Evolutionary conservation across 768 basidiomycete species (phyloP), one percentile per base, ranked within the genome.

Genomic region (Serendipita sp.): DNA sequence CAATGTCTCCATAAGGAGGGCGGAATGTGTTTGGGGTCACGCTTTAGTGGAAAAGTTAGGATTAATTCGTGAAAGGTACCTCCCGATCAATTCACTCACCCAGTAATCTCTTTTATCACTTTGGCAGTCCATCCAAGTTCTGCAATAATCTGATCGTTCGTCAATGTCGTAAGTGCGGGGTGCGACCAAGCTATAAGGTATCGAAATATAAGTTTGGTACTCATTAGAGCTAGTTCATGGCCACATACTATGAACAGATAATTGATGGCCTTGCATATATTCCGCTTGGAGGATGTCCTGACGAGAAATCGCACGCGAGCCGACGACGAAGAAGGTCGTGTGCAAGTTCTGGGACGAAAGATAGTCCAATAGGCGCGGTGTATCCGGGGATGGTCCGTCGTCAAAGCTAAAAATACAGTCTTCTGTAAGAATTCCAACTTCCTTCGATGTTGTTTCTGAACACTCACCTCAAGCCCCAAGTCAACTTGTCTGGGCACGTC

Each of bases 111-210:
- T 71, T 84, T 84, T 74, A 95, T 92, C 65, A 85, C 78, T 75
- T 93, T 86, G 74, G 81, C 87, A 3, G 86, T 80, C 90, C 90
- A 95, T 2, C 88, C 90, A 38, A 95, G 77, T 73, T 93, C 91
- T 47, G 90, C 91, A 65, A 94, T 88, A 70, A 91, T 83, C 69
- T 88, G 73, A 63, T 91, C 88, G 71, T 86, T 92, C 44, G 85
- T 77, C 65, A 86, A 74, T 0, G 86, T 87, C 44, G 89, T 92
- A 68, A 91, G 75, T 4, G 78, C 68, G 2, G 83, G 79, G 72
- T 92, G 91, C 63, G 84, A 84, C 77, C 76, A 77, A 18, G 73
- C 72, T 71, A 70, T 70, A 1, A 70, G 68, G 3, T 71, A 71
- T n/a, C 13, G 45, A 46, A 46, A 13, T 46, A 46, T 46, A 23